Evolutionary conservation across 192 early-diverging fungal genomes (phyloP).

Genomic region (Gonapodya sp.): DNA sequence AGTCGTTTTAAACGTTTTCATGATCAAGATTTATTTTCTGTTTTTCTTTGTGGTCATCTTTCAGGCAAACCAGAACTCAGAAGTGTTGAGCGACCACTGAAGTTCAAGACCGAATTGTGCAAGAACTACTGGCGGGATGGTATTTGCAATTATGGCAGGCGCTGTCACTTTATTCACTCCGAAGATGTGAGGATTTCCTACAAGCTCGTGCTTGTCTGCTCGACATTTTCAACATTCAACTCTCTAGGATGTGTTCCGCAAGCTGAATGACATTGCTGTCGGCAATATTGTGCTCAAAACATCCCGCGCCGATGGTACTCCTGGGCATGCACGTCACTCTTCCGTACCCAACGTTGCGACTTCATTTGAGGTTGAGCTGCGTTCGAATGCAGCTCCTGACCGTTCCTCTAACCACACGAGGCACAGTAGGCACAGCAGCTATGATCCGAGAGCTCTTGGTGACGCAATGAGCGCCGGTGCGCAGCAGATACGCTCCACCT

Average conservation of each 20-base stretch:
- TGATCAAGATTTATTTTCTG: too few species aligned
- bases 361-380: not conserved
- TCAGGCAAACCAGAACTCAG: not conserved
- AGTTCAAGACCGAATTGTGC: slow-evolving; percentile 9
- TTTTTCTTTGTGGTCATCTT: too few species aligned
- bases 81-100: not conserved
- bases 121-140: not conserved
- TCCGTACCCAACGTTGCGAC: not conserved
- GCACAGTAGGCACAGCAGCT: not conserved
- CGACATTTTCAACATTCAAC: not conserved
- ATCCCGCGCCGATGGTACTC: not conserved
- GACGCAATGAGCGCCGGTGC: not conserved
- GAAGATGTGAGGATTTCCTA: not conserved
- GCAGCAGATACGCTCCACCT: not conserved
- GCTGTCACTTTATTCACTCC: slow-evolving; percentile 3
- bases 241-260: not conserved
- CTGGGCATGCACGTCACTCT: not conserved
- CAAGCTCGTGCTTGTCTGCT: not conserved
- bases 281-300: not conserved
- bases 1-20: not conserved
- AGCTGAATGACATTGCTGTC: not conserved
- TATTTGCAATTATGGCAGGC: not conserved
- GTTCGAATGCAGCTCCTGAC: not conserved
- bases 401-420: not conserved
- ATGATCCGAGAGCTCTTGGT: not conserved